A percentile compares a stretch with the other conserved stretches of the same genome.
Conservation (phyloP, 768 basidiomycete genomes). For the Leccinum olivaceopallidum region DNA sequence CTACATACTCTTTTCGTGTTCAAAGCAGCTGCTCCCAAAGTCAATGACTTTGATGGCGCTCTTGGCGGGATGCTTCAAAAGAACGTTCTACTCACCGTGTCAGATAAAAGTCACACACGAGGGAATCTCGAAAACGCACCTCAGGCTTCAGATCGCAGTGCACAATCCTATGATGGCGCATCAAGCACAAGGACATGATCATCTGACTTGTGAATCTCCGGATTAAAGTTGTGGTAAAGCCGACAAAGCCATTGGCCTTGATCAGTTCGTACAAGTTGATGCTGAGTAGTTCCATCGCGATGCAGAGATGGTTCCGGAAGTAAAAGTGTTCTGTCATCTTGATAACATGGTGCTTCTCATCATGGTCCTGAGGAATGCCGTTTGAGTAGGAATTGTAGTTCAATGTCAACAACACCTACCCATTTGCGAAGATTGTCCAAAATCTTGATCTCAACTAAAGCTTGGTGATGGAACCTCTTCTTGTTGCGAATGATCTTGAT, state of each 20-base stretch:
- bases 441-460: constrained; percentile 98
- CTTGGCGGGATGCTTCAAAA: constrained; percentile 92
- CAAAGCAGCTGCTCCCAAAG: constrained; percentile 97
- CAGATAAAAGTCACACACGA: not conserved
- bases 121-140: constrained; percentile 45
- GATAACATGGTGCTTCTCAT: constrained; percentile 96
- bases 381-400: not conserved
- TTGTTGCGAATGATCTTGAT: constrained; percentile 99
- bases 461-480: constrained; percentile 98
- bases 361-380: constrained; percentile 71
- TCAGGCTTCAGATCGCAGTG: constrained; percentile 99
- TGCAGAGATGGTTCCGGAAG: constrained; percentile 96
- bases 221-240: constrained; percentile 95
- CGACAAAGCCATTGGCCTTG: constrained; percentile 97
- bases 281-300: constrained; percentile 96
- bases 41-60: constrained; percentile 98
- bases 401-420: constrained; percentile 52
- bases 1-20: constrained; percentile 94
- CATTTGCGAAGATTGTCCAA: constrained; percentile 96
- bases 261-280: constrained; percentile 99
- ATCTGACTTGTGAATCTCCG: constrained; percentile 97
- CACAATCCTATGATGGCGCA: constrained; percentile 96
- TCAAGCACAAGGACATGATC: constrained; percentile 85
- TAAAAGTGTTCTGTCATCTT: constrained; percentile 99
- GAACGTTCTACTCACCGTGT: constrained; percentile 68